Conservation (phyloP, 768 basidiomycete genomes). For the Hebeloma cylindrosporum region DNA sequence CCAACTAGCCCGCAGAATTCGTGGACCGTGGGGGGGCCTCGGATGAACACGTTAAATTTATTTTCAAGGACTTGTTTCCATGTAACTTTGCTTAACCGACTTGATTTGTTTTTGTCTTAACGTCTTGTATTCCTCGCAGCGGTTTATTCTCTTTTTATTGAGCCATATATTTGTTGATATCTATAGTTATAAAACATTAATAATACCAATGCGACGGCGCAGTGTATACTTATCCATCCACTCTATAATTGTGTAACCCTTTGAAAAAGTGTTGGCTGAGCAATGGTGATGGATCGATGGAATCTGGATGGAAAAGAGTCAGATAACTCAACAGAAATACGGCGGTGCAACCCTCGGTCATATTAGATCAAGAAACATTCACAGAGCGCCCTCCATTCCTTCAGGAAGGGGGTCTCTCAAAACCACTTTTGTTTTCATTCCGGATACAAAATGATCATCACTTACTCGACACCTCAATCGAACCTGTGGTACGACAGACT, state of each 20-base stretch:
- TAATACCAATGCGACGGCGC: too few species aligned
- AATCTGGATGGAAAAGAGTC: background rate
- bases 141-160: background rate
- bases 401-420: conserved; percentile 57
- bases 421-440: conserved; percentile 78
- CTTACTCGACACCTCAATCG: conserved; percentile 22
- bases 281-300: too few species aligned
- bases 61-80: background rate
- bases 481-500: background rate
- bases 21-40: conserved; percentile 84
- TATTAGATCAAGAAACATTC: conserved; percentile 91
- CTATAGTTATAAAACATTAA: too few species aligned
- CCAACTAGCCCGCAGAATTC: conserved; percentile 92
- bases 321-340: background rate
- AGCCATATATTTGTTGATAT: conserved; percentile 3
- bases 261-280: too few species aligned
- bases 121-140: conserved; percentile 2
- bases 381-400: conserved; percentile 48
- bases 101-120: too few species aligned
- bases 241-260: too few species aligned
- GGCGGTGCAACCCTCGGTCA: conserved; percentile 44
- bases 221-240: too few species aligned
- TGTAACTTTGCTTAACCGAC: background rate
- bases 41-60: conserved; percentile 34
- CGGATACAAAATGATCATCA: conserved; percentile 15